Percentiles rank a stretch among this genome's conserved stretches.
Evolutionary conservation across 257 asterid genomes (phyloP).

Genomic region (Ophiorrhiza pumila): DNA sequence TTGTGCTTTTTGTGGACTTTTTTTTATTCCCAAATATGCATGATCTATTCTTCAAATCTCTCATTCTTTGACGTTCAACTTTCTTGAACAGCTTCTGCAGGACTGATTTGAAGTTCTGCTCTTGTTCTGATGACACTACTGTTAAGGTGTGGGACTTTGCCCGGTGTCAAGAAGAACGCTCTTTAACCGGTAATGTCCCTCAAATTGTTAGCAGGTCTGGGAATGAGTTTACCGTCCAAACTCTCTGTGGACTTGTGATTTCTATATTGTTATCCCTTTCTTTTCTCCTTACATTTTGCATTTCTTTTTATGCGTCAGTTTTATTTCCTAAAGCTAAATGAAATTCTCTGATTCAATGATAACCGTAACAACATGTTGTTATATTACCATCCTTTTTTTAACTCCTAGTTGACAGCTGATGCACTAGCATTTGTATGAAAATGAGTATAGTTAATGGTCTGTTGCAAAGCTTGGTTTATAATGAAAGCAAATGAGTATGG

Average conservation of each 20-base stretch:
- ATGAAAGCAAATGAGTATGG: background rate
- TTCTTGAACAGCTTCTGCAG: constrained; percentile 73
- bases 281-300: background rate
- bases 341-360: background rate
- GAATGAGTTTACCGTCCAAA: constrained; percentile 7
- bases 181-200: constrained; percentile 90
- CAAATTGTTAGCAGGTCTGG: constrained; percentile 22
- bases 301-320: background rate
- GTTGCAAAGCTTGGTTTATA: background rate
- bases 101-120: constrained; percentile 97
- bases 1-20: background rate
- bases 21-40: background rate
- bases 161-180: constrained; percentile 97
- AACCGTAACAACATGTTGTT: background rate
- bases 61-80: constrained; percentile 4
- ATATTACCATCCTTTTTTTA: background rate
- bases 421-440: background rate
- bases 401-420: background rate
- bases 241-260: background rate
- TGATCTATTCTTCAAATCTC: background rate
- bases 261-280: background rate
- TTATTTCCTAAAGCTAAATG: background rate
- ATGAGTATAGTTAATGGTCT: background rate
- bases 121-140: constrained; percentile 97
- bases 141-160: constrained; percentile 99